Conservation (phyloP, 768 basidiomycete species). For the Sutorius australiensis region DNA sequence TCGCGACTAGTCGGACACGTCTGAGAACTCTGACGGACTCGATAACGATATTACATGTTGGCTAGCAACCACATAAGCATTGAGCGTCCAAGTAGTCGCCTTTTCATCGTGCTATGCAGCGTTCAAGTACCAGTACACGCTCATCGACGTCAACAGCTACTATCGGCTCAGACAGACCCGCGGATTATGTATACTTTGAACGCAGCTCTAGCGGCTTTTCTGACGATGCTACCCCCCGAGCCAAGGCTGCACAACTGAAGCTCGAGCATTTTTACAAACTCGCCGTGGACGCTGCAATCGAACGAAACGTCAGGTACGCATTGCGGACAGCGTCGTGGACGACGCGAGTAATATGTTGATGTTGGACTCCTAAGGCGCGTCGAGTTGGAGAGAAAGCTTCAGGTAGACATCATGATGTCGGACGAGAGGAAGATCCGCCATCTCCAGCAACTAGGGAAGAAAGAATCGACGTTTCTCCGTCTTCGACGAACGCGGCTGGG, state of each 20-base stretch:
- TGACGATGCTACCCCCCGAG: slow-evolving; percentile 74
- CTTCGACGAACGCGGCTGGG: slow-evolving; percentile 87
- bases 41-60: not conserved
- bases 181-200: slow-evolving; percentile 92
- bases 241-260: slow-evolving; percentile 90
- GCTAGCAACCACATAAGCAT: not conserved
- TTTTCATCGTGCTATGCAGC: slow-evolving; percentile 23
- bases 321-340: not conserved
- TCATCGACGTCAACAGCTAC: slow-evolving; percentile 20
- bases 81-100: not conserved
- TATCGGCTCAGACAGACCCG: slow-evolving; percentile 34
- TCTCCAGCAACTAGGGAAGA: slow-evolving; percentile 76
- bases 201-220: slow-evolving; percentile 73
- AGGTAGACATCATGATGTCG: slow-evolving; percentile 61
- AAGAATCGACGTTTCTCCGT: slow-evolving; percentile 85
- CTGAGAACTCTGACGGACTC: not conserved
- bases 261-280: slow-evolving; percentile 97
- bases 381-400: slow-evolving; percentile 78
- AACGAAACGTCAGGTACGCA: slow-evolving; percentile 80
- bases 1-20: slow-evolving; percentile 11
- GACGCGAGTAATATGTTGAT: slow-evolving; percentile 1
- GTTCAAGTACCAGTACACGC: slow-evolving; percentile 30
- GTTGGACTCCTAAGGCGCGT: slow-evolving; percentile 57
- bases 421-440: slow-evolving; percentile 88
- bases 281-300: slow-evolving; percentile 92